These are phyloP conservation scores for Hypoxylon rickii DNA, from an alignment of 495 filamentous ascomycete genomes.

Conservation along the genomic window DNA sequence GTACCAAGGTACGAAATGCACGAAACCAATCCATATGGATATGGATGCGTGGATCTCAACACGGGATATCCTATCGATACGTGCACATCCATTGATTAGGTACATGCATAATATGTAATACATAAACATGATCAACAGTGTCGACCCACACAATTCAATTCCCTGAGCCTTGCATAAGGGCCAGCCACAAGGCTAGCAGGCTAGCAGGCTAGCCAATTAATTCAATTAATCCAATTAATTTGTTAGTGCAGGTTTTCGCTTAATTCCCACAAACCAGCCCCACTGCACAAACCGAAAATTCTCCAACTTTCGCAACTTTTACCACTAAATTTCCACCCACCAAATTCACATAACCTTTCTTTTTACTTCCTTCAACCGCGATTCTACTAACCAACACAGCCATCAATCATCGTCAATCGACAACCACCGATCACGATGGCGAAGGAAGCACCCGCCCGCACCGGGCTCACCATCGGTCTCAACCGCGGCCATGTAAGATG, in stretches of 20 bases:
- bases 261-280: slow-evolving; percentile 36
- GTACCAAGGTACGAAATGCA: too few relatives aligned
- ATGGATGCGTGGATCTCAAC: too few relatives aligned
- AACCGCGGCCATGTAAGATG: slow-evolving; percentile 84
- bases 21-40: too few relatives aligned
- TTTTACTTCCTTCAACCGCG: slow-evolving; percentile 18
- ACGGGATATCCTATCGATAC: slow-evolving; percentile 9
- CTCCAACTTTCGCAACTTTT: slow-evolving; percentile 16
- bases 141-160: too few relatives aligned
- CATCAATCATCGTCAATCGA: slow-evolving; percentile 25
- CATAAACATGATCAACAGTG: too few relatives aligned
- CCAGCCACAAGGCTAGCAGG: too few relatives aligned
- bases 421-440: slow-evolving; percentile 41
- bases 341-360: not conserved
- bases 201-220: slow-evolving; percentile 28
- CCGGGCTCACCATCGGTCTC: slow-evolving; percentile 78
- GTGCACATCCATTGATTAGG: slow-evolving; percentile 3
- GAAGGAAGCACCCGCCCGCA: slow-evolving; percentile 58
- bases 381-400: slow-evolving; percentile 41
- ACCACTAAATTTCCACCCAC: not conserved
- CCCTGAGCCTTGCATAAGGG: not conserved
- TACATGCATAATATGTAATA: too few relatives aligned
- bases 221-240: not conserved
- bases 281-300: slow-evolving; percentile 28
- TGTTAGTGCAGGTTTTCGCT: too few relatives aligned